Base-by-base conservation (phyloP, 352 stramenopile species). In the Plasmopara muralis region DNA sequence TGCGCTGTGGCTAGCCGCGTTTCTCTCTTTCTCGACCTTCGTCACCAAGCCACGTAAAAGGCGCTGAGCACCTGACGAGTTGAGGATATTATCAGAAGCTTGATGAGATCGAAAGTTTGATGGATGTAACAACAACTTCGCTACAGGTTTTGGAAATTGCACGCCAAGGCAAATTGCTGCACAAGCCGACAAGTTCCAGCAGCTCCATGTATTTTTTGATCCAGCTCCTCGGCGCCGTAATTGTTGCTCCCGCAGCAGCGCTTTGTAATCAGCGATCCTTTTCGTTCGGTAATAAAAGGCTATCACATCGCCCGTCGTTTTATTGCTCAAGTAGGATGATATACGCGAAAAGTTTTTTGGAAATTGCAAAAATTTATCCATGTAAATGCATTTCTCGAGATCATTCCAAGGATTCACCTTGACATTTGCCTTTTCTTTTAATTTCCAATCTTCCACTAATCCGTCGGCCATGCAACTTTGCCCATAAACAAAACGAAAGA, bases 341-440 rank as follows among this genome's bases (percentile, higher is more conserved):
- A 99, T 99, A 30, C 91, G 89, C 2, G 91, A 76, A 76, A 99
- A 99, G 49, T 99, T 98, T 66, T 99, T 99, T 1, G 97, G 97
- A 57, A 95, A 98, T 58, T 99, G 95, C 39, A 99, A 57, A 63
- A 99, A 99, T 48, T 98, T 97, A 79, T 99, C 96, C 20, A 99
- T 69, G 59, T 98, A 99, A 47, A 99, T 99, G 57, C 87, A 98
- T 62, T 99, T 99, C 70, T 99, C 97, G 46, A 99, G 70, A 58
- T 99, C 97, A 46, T 83, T 98, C 96, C 96, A 99, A 8, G 95
- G 78, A 47, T 98, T 98, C 20, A 91, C 78, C n/a, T 89, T 67
- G 54, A 83, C 73, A 41, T 91, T 74, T 1, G 68, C 75, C 20
- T 74, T 72, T 59, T 87, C 77, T 25, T 83, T 83, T 30, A 83